Conservation (phyloP, 176 grass and related monocot species). For the Canna indica region DNA sequence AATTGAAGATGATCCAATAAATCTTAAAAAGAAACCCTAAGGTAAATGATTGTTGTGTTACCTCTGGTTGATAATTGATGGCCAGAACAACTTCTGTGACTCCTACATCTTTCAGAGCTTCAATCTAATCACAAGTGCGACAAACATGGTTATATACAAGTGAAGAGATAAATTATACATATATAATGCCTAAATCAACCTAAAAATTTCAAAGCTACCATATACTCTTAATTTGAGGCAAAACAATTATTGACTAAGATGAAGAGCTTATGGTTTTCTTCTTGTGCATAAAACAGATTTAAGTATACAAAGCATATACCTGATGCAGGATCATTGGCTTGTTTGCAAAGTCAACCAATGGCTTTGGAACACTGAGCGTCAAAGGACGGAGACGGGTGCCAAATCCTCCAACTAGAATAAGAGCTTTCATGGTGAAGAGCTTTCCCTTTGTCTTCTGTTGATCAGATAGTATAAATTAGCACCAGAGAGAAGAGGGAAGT, state of each 20-base stretch:
- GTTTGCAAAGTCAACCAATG: constrained; percentile 8
- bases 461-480: neutral
- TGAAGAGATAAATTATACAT: neutral
- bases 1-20: neutral
- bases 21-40: neutral
- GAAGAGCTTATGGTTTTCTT: neutral
- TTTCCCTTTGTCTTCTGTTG: neutral
- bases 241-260: too few species aligned
- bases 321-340: constrained; percentile 17
- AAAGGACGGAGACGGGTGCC: constrained; percentile 9
- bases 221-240: too few species aligned
- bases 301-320: neutral
- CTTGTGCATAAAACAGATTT: neutral
- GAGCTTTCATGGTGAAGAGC: neutral
- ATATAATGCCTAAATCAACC: neutral
- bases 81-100: constrained; percentile 4
- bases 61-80: constrained; percentile 10
- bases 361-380: constrained; percentile 14
- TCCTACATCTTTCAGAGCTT: constrained; percentile 10
- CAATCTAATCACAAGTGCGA: neutral
- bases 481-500: neutral
- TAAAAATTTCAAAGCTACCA: neutral
- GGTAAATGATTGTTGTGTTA: neutral
- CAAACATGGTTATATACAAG: neutral
- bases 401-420: constrained; percentile 11